Evolutionary conservation across 2,329 filamentous ascomycete species (phyloP).

Genomic region (Penicillium sp.): DNA sequence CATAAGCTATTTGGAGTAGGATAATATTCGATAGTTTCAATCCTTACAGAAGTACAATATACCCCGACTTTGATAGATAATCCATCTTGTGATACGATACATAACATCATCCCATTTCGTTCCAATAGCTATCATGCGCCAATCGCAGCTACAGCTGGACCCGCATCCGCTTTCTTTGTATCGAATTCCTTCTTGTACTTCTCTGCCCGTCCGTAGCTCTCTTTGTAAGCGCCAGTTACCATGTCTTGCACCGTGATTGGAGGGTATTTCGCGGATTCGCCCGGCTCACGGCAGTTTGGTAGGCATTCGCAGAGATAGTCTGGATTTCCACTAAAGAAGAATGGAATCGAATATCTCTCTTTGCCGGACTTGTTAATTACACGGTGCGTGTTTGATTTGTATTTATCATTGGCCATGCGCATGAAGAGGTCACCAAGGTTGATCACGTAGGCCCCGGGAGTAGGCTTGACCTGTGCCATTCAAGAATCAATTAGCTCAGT

Average conservation of each 20-base stretch:
- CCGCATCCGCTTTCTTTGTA: conserved; percentile 15
- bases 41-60: neutral
- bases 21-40: neutral
- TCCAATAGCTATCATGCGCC: conserved; percentile 14
- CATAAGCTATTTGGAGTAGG: neutral
- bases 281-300: conserved; percentile 44
- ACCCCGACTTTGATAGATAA: neutral
- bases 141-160: conserved; percentile 15
- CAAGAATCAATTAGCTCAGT: neutral
- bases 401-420: conserved; percentile 48
- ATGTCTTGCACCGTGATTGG: conserved; percentile 50
- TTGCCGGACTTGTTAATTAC: conserved; percentile 47
- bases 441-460: conserved; percentile 35
- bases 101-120: neutral
- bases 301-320: conserved; percentile 49
- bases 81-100: neutral
- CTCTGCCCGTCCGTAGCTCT: conserved; percentile 50
- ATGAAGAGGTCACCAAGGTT: conserved; percentile 47
- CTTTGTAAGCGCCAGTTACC: conserved; percentile 46
- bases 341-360: conserved; percentile 48
- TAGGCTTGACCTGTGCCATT: conserved; percentile 29
- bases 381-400: conserved; percentile 47
- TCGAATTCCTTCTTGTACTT: conserved; percentile 44
- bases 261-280: conserved; percentile 44
- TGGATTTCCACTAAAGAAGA: conserved; percentile 51